Conservation (phyloP, 371 early-diverging fungal species). For the Entomophthora muscae region DNA sequence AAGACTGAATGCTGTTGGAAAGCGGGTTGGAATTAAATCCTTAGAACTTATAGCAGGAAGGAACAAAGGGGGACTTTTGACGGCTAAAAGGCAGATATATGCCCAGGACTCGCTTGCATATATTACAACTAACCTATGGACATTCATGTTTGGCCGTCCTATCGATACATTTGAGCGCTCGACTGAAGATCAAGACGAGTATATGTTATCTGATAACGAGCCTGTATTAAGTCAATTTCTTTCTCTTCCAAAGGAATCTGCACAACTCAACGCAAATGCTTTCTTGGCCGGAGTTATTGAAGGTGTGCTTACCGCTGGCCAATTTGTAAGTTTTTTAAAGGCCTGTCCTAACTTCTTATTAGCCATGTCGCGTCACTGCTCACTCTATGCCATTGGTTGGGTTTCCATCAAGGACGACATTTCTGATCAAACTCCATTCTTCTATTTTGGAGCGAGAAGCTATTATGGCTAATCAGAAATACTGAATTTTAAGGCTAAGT, state of each 20-base stretch:
- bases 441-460: conserved; percentile 59
- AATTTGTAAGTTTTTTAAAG: conserved; percentile 87
- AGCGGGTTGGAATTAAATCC: conserved; percentile 75
- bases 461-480: not conserved
- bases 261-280: conserved; percentile 78
- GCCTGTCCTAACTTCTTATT: conserved; percentile 7
- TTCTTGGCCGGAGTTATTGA: conserved; percentile 92
- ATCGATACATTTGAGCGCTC: conserved; percentile 88
- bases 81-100: conserved; percentile 66
- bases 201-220: conserved; percentile 95
- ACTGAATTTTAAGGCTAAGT: too few relatives aligned
- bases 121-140: conserved; percentile 86
- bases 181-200: conserved; percentile 89
- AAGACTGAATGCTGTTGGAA: conserved; percentile 79
- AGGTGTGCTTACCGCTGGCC: conserved; percentile 74
- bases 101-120: conserved; percentile 73
- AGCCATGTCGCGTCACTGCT: conserved; percentile 87
- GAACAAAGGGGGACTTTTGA: conserved; percentile 34
- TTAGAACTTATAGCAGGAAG: conserved; percentile 74
- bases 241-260: conserved; percentile 81
- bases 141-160: conserved; percentile 76
- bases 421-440: conserved; percentile 79
- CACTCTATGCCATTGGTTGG: conserved; percentile 81
- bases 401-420: conserved; percentile 78
- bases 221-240: conserved; percentile 73